Percentiles rank a stretch among this genome's conserved stretches.
Conservation (phyloP, 768 basidiomycete species). For the Galerina marginata region DNA sequence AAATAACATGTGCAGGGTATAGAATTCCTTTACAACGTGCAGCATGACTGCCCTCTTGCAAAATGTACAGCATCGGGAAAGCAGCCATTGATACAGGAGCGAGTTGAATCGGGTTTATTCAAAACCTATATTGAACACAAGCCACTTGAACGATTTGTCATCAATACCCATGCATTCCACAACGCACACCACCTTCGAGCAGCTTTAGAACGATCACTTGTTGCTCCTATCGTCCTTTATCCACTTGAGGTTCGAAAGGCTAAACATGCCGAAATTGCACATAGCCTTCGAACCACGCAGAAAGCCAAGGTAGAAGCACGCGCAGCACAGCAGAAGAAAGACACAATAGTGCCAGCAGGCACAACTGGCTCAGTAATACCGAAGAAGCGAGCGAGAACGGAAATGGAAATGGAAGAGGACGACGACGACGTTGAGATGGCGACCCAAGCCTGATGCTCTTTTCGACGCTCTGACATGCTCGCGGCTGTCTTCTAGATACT, state of each 20-base stretch:
- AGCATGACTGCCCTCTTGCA: constrained; percentile 25
- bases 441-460: background rate
- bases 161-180: constrained; percentile 25
- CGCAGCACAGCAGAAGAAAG: constrained; percentile 15
- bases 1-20: constrained; percentile 15
- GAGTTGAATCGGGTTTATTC: constrained; percentile 2
- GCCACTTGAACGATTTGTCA: constrained; percentile 11
- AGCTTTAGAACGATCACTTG: constrained; percentile 12
- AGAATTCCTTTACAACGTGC: constrained; percentile 25
- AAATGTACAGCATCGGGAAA: constrained; percentile 21
- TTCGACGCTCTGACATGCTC: too few species aligned
- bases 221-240: constrained; percentile 18
- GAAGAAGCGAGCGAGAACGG: constrained; percentile 12
- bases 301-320: constrained; percentile 14
- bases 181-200: constrained; percentile 20
- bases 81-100: constrained; percentile 14
- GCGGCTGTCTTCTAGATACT: too few species aligned
- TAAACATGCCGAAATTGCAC: constrained; percentile 19
- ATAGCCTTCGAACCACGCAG: constrained; percentile 15
- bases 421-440: background rate
- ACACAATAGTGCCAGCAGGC: background rate
- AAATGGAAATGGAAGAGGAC: constrained; percentile 4
- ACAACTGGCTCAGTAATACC: constrained; percentile 6
- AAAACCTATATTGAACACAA: constrained; percentile 17
- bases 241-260: constrained; percentile 1